Conservation (phyloP, 768 basidiomycete genomes). For the Kwoniella shandongensis region DNA sequence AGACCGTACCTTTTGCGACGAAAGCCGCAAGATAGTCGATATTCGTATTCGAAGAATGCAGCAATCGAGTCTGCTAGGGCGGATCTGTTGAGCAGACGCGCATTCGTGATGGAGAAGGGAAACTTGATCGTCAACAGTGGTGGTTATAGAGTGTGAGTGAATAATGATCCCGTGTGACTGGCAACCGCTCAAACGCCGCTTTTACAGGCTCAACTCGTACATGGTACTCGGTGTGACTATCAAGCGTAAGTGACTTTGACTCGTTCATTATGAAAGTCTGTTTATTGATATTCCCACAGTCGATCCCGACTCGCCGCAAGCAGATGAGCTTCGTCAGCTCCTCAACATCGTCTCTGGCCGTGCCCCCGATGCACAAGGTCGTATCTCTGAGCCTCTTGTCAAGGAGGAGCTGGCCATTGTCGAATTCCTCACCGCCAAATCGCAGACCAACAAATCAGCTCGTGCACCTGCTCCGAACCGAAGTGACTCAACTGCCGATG, state of each 20-base stretch:
- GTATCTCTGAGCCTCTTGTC: constrained; percentile 52
- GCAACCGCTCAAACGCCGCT: not conserved
- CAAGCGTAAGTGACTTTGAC: constrained; percentile 43
- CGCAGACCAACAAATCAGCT: constrained; percentile 22
- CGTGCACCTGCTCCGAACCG: constrained; percentile 1
- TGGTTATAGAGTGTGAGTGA: constrained; percentile 51
- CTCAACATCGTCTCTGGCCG: constrained; percentile 53
- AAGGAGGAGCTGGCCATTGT: constrained; percentile 55
- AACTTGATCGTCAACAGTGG: constrained; percentile 52
- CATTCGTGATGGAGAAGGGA: constrained; percentile 54
- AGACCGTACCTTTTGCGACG: constrained; percentile 53
- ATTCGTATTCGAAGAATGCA: constrained; percentile 52
- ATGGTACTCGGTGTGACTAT: constrained; percentile 54
- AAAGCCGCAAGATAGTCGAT: constrained; percentile 47
- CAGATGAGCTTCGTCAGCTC: constrained; percentile 49
- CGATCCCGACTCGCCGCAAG: constrained; percentile 51
- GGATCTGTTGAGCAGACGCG: constrained; percentile 52
- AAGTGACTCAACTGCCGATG: constrained; percentile 13
- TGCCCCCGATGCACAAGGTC: constrained; percentile 50
- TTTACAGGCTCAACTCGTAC: constrained; percentile 19
- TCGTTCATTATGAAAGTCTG: too few species aligned
- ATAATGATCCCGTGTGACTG: too few species aligned
- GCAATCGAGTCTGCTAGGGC: constrained; percentile 55
- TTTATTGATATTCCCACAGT: constrained; percentile 33
- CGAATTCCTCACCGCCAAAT: constrained; percentile 53